Evolutionary conservation across 129 eudicot species (phyloP), one percentile per base, ranked within the genome.

Genomic region (Calendula officinalis): DNA sequence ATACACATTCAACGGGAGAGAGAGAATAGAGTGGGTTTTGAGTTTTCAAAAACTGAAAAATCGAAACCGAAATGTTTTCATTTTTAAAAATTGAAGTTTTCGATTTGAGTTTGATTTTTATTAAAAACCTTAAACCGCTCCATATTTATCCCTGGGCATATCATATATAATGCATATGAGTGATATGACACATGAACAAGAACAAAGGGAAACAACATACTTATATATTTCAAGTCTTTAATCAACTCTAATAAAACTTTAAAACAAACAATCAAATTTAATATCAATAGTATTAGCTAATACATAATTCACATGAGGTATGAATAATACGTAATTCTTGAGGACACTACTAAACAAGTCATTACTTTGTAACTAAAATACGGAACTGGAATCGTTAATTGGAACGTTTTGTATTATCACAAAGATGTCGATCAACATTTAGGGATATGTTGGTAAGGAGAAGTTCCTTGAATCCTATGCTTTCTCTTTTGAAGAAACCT

Each of bases 401-500:
- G 2, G 30, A 22, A 22, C 30, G 2, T 22, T 22, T 22, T n/a
- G n/a, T n/a, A 30, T 32, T 43, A 10, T 8, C n/a, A 3, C 12
- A 43, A 8, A 11, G 14, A 10, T 7, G 14, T 11, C n/a, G n/a
- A n/a, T n/a, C 15, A 14, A 9, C 50, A 11, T 45, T 5, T 22
- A 60, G 22, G 17, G 35, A 15, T 8, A n/a, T 34, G 65, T 52
- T 60, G 67, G 62, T 83, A 84, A 8, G 86, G 83, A 5, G 86
- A 84, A 6, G 76, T 70, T 70, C 81, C 46, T 70, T 70, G 79
- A 6, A 73, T 73, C 61, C 90, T 62, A 12, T 77, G 47, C 71
- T 60, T 77, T 63, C 86, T 71, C 69, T 84, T 84, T 55, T 84
- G 78, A 8, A 84, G 86, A 58, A 84, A 80, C 51, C 78, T 64